Percentiles rank a stretch among this genome's conserved stretches.
phyloP scores from a whole-genome alignment of 768 basidiomycete genomes.

The Lactifluus piperatus region DNA sequence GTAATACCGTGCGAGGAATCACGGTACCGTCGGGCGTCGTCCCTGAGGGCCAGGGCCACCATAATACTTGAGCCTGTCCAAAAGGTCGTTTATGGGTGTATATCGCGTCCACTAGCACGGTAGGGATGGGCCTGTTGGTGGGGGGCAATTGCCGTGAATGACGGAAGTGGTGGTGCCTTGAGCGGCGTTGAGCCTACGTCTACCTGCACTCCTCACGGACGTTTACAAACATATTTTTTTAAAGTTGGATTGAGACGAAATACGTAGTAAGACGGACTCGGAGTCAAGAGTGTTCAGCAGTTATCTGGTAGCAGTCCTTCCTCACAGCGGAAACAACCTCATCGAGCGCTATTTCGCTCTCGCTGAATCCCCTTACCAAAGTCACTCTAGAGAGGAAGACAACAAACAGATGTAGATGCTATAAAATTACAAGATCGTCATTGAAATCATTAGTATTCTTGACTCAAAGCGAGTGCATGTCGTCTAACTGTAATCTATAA shows the following conservation, averaged over 20 bases:
- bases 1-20: conserved; percentile 3
- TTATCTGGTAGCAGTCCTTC: not conserved
- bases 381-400: not conserved
- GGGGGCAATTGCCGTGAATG: conserved; percentile 10
- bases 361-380: not conserved
- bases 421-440: conserved; percentile 4
- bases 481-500: conserved; percentile 1
- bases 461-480: not conserved
- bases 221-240: no score
- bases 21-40: not conserved
- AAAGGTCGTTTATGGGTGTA: conserved; percentile 34
- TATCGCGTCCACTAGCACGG: conserved; percentile 18
- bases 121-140: not conserved
- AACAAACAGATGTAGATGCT: not conserved
- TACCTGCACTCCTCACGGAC: no score
- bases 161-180: conserved; percentile 2
- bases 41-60: conserved; percentile 44
- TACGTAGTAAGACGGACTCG: no score
- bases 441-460: not conserved
- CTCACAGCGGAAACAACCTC: no score
- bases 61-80: conserved; percentile 39
- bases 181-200: no score
- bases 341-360: no score
- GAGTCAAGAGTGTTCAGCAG: no score
- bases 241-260: no score